Evolutionary conservation across 805 yeast genomes (phyloP).

Genomic region (Candida stauntonica): DNA sequence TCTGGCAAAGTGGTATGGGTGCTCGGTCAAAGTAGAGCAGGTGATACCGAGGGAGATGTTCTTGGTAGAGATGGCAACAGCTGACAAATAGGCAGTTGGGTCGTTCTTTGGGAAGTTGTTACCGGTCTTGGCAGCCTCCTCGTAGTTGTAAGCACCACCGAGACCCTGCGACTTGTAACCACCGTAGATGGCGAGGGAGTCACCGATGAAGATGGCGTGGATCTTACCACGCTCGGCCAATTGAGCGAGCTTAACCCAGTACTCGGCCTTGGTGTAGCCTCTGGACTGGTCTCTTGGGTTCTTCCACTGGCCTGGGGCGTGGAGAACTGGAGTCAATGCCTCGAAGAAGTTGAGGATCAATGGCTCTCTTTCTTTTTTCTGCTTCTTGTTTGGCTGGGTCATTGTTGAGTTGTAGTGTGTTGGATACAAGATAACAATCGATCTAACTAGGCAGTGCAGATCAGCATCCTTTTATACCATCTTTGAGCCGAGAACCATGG

Average conservation of each 20-base stretch:
- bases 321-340: conserved; percentile 25
- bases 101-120: conserved; percentile 36
- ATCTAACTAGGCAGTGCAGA: neutral
- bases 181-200: conserved; percentile 38
- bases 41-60: conserved; percentile 40
- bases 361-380: conserved; percentile 16
- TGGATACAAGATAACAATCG: too few relatives aligned
- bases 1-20: conserved; percentile 43
- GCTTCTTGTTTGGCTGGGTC: conserved; percentile 16
- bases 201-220: conserved; percentile 38
- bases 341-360: conserved; percentile 25
- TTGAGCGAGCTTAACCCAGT: conserved; percentile 39
- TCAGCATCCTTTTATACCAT: too few relatives aligned
- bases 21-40: conserved; percentile 42
- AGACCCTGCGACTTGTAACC: conserved; percentile 30
- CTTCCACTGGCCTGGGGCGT: conserved; percentile 28
- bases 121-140: conserved; percentile 33
- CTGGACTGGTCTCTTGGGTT: conserved; percentile 26
- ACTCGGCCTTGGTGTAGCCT: conserved; percentile 27
- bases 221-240: conserved; percentile 38
- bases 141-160: conserved; percentile 34
- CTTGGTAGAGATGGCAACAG: conserved; percentile 42
- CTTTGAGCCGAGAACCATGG: too few relatives aligned
- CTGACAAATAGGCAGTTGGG: conserved; percentile 35
- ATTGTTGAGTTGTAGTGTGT: conserved; percentile 2